Percentiles rank a stretch among this genome's conserved stretches.
Evolutionary conservation across 345 rosid species (phyloP).

Genomic region (Eucalyptus fibrosa): DNA sequence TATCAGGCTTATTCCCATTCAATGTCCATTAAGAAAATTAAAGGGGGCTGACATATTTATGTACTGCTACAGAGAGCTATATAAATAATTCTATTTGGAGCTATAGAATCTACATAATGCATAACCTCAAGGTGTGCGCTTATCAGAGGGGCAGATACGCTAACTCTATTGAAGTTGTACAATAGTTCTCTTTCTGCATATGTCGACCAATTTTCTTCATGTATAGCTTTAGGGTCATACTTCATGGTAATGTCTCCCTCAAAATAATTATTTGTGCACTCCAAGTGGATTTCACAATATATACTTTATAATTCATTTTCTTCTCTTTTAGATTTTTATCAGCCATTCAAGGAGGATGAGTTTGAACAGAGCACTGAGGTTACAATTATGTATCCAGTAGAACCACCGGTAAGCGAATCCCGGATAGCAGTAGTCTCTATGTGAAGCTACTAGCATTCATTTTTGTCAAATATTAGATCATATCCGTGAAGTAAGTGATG

Average conservation of each 20-base stretch:
- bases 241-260: too few relatives aligned
- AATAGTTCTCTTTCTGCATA: too few relatives aligned
- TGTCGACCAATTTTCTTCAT: too few relatives aligned
- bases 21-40: neutral
- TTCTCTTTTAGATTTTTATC: slow-evolving; percentile 54
- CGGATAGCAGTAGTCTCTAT: neutral
- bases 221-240: too few relatives aligned
- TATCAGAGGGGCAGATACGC: neutral
- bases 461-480: neutral
- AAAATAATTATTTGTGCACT: too few relatives aligned
- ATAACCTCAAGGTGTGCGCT: neutral
- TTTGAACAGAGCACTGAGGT: slow-evolving; percentile 86
- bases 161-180: neutral
- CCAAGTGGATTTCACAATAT: neutral
- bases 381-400: slow-evolving; percentile 65
- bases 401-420: slow-evolving; percentile 60
- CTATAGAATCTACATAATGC: neutral
- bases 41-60: neutral
- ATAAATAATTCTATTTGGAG: neutral
- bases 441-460: neutral
- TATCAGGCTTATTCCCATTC: neutral
- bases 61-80: neutral
- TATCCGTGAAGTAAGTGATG: neutral
- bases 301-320: neutral
- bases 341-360: slow-evolving; percentile 85